These are phyloP conservation scores for Calamus simplicifolius DNA, from an alignment of 176 grass and related monocot genomes.

Conservation along the genomic window DNA sequence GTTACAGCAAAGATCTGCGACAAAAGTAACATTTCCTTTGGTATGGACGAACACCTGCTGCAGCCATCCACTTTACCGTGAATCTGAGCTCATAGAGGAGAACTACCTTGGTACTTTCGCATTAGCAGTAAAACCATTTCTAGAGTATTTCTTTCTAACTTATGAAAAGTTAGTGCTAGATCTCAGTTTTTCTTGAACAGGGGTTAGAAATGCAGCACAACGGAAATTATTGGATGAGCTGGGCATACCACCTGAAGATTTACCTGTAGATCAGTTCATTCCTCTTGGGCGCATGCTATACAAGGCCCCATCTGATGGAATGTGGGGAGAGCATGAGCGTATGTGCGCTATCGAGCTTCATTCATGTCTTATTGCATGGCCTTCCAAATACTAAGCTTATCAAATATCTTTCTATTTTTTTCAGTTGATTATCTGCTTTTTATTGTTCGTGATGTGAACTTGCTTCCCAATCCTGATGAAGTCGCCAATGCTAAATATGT, in stretches of 20 bases:
- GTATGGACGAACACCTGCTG: conserved; percentile 98
- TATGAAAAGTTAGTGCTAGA: neutral
- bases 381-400: too few relatives aligned
- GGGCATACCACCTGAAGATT: conserved; percentile 68
- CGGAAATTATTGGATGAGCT: conserved; percentile 88
- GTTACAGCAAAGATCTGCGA: conserved; percentile 82
- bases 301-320: conserved; percentile 90
- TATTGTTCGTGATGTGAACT: conserved; percentile 64
- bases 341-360: conserved; percentile 4
- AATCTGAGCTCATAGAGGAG: conserved; percentile 87
- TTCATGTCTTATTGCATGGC: too few relatives aligned
- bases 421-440: conserved; percentile 90
- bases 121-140: neutral
- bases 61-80: conserved; percentile 94
- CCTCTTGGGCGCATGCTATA: conserved; percentile 90
- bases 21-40: conserved; percentile 93
- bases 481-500: conserved; percentile 79
- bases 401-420: neutral
- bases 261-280: conserved; percentile 72
- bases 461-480: conserved; percentile 74
- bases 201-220: conserved; percentile 90
- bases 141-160: neutral
- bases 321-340: conserved; percentile 95
- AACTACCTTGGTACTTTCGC: conserved; percentile 62
- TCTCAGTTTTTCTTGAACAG: conserved; percentile 23